Evolutionary conservation across 768 basidiomycete species (phyloP).

Genomic region (Tricholoma saponaceum): DNA sequence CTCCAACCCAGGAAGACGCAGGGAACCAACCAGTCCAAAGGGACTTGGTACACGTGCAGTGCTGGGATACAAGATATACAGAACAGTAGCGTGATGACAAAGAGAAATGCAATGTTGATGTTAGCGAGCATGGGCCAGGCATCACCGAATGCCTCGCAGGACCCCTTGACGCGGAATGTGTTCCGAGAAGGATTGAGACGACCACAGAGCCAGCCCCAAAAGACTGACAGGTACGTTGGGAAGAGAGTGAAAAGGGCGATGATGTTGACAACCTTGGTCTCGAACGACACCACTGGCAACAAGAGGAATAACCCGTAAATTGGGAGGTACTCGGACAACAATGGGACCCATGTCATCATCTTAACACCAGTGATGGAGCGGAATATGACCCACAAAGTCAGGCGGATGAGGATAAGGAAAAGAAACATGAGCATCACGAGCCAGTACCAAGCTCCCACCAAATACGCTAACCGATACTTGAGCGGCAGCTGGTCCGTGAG

Average conservation of each 20-base stretch:
- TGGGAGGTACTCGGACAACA: too few species aligned
- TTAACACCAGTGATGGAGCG: background rate
- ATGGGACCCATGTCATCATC: too few species aligned
- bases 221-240: background rate
- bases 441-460: background rate
- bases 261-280: background rate
- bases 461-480: background rate
- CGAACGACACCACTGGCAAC: background rate
- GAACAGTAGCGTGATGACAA: background rate
- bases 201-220: background rate
- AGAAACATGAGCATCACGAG: background rate
- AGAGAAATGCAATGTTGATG: background rate
- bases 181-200: background rate
- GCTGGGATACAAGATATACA: background rate
- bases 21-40: background rate
- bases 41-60: background rate
- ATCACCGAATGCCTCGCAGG: background rate
- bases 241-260: background rate
- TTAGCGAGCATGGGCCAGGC: background rate
- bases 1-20: background rate
- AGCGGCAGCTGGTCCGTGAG: background rate
- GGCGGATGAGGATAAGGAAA: background rate
- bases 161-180: background rate
- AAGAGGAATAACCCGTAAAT: too few species aligned
- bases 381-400: background rate